Base-by-base conservation (phyloP, 2,329 filamentous ascomycete species). In the Taxawa tesnikishii region DNA sequence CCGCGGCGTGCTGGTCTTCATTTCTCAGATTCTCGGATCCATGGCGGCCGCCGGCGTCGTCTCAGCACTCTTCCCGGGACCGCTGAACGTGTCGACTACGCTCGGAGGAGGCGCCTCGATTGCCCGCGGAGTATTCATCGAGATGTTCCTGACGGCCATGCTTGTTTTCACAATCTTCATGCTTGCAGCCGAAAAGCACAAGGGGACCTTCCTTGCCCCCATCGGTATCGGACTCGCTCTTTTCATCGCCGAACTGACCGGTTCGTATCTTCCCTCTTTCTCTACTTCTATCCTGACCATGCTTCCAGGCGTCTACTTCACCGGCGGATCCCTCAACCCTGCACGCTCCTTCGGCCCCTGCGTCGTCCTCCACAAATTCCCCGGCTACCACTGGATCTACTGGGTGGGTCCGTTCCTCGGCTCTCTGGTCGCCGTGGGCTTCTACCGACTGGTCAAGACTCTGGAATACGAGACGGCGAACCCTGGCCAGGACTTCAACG, bases 401-500 rank as follows among this genome's bases (percentile, higher is more conserved):
- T 68, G 64, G 64, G 36, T 66, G 28, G 64, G 64, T 1, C 63
- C 63, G 4, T 38, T 54, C 5, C 50, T 67, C 4, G 64, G 64
- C 12, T 46, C 62, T 3, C 34, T 64, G 9, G 35, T 67, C 3
- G 62, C 63, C 9, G 62, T 63, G 3, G 41, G 54, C n/a, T 63
- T 67, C 43, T 67, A 67, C 45, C 56, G 58, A 17, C 46, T 67
- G 37, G 55, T 68, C 48, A 67, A 66, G 43, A 33, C 52, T 13
- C 52, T 67, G 17, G 62, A 67, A 43, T 67, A 66, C 42, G 62
- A 67, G 46, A 65, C 62, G 10, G 62, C 62, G 28, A 66, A 65
- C 38, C 62, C 62, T 3, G 58, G 56, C 26, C 58, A 59, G 34
- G 63, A 67, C 38, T 56, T 58, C 40, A 58, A 64, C 45, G 61